Conservation (phyloP, 2,329 filamentous ascomycete genomes). For the Graphilbum fragrans region DNA sequence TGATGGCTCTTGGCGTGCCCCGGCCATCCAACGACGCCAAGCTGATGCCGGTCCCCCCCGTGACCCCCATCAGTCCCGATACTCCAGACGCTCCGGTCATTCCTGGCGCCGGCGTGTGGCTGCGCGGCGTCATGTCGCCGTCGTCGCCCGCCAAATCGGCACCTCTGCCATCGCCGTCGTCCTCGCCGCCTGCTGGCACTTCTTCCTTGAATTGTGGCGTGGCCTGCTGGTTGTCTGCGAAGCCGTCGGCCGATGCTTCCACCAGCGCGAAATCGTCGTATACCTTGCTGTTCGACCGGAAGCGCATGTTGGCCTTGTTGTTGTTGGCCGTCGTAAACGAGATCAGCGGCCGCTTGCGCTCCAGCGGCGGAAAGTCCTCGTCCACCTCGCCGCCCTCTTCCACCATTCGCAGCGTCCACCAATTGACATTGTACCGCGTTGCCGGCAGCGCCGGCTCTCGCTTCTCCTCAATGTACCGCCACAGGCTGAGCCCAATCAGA, state of each 20-base stretch:
- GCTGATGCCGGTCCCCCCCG: too few species aligned
- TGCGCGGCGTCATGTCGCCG: constrained; percentile 25
- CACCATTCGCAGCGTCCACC: constrained; percentile 74
- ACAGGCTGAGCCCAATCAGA: constrained; percentile 69
- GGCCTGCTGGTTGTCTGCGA: constrained; percentile 53
- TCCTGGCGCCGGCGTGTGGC: constrained; percentile 29
- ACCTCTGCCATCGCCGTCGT: background rate
- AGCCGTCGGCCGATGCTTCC: constrained; percentile 56
- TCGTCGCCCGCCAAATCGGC: constrained; percentile 3
- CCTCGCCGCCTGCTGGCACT: constrained; percentile 8
- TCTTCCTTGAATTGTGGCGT: constrained; percentile 57
- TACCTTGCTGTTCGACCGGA: constrained; percentile 59
- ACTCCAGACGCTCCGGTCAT: background rate
- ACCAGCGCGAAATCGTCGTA: constrained; percentile 77
- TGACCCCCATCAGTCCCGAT: background rate
- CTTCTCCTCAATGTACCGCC: constrained; percentile 67
- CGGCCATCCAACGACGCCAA: too few species aligned
- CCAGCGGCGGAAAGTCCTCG: constrained; percentile 70
- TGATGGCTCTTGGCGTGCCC: too few species aligned
- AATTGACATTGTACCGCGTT: constrained; percentile 64
- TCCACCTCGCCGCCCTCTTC: constrained; percentile 77
- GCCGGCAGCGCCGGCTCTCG: constrained; percentile 51
- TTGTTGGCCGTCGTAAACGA: constrained; percentile 78
- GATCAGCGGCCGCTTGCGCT: constrained; percentile 59
- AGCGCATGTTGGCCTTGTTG: constrained; percentile 40